Percentiles rank a stretch among this genome's conserved stretches.
These are phyloP conservation scores for Globisporangium cylindrosporum DNA, from an alignment of 352 stramenopile species.

Conservation along the genomic window DNA sequence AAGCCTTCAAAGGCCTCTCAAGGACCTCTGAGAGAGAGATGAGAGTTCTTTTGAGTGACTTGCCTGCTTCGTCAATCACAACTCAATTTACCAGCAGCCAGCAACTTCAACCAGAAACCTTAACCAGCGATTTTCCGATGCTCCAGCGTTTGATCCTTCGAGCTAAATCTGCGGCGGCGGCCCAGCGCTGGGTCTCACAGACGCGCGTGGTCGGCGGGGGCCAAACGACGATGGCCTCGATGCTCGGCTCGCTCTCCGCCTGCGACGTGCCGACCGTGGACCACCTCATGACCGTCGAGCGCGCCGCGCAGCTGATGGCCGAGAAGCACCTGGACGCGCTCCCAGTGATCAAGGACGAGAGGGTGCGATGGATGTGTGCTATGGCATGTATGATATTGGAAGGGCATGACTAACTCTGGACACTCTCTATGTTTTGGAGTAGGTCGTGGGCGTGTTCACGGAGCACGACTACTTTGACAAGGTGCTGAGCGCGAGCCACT, in stretches of 20 bases:
- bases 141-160: slow-evolving; percentile 8
- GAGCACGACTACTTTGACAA: slow-evolving; percentile 50
- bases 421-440: neutral
- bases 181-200: slow-evolving; percentile 11
- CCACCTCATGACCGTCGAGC: slow-evolving; percentile 34
- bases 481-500: slow-evolving; percentile 31
- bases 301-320: slow-evolving; percentile 34
- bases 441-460: slow-evolving; percentile 40
- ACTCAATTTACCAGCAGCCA: slow-evolving; percentile 6
- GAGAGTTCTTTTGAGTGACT: neutral
- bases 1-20: neutral
- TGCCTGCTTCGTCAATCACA: slow-evolving; percentile 6
- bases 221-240: slow-evolving; percentile 17
- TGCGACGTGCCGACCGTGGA: slow-evolving; percentile 23
- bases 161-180: neutral
- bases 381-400: neutral
- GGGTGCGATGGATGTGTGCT: slow-evolving; percentile 11
- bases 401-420: neutral
- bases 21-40: neutral
- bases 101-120: neutral
- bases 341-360: slow-evolving; percentile 33
- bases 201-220: slow-evolving; percentile 6
- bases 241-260: slow-evolving; percentile 1
- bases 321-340: slow-evolving; percentile 33
- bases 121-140: slow-evolving; percentile 4